phyloP scores from a whole-genome alignment of 192 early-diverging fungal species.

The Podila epigama region DNA sequence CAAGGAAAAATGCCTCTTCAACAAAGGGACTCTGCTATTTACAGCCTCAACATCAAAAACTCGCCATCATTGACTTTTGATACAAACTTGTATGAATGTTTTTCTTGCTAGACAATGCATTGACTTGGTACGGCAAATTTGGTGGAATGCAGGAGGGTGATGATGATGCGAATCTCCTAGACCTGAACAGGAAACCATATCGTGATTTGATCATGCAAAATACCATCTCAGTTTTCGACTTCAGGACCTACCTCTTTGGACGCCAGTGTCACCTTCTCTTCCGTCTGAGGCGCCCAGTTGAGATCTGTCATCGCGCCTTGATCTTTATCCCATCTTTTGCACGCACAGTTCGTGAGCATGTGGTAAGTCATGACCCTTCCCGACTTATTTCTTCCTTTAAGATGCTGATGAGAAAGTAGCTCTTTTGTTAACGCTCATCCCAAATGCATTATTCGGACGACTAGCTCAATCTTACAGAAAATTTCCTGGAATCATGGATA shows the following conservation, averaged over 20 bases:
- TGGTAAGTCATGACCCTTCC: conserved; percentile 61
- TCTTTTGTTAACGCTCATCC: neutral
- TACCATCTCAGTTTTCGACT: conserved; percentile 93
- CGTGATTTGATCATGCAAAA: conserved; percentile 90
- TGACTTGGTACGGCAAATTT: conserved; percentile 95
- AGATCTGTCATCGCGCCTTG: conserved; percentile 75
- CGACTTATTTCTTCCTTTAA: no score
- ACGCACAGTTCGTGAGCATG: conserved; percentile 73
- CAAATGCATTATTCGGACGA: neutral
- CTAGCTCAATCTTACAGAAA: conserved; percentile 55
- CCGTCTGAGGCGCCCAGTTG: conserved; percentile 66
- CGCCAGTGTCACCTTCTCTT: conserved; percentile 86
- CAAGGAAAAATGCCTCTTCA: neutral
- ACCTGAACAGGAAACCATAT: conserved; percentile 82
- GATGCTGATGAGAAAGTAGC: neutral
- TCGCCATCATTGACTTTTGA: no score
- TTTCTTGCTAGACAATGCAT: conserved; percentile 66
- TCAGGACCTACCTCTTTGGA: conserved; percentile 94
- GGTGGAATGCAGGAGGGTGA: conserved; percentile 88
- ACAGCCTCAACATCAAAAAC: no score
- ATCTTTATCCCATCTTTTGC: conserved; percentile 79
- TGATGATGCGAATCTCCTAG: conserved; percentile 84
- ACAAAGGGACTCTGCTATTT: neutral
- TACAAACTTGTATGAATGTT: no score
- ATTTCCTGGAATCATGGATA: conserved; percentile 84